Evolutionary conservation across 495 filamentous ascomycete genomes (phyloP), one percentile per base, ranked within the genome.

Genomic region (Halenospora varia): DNA sequence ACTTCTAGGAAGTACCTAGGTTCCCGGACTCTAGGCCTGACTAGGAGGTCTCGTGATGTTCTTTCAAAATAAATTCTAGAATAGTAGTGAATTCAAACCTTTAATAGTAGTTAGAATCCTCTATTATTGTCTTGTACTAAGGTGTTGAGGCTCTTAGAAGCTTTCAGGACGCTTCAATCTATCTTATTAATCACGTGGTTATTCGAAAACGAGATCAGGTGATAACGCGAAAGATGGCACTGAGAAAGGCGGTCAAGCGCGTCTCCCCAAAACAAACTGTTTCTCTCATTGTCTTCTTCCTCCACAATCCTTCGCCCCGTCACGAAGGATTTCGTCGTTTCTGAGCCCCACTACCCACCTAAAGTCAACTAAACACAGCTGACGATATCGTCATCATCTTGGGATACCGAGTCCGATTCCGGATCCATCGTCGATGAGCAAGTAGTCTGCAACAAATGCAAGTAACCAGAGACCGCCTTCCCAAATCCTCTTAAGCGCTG

Each of bases 401-500:
- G 13, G 29, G 6, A 35, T 35, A 4, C 29, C 29, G 6, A 35
- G 29, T 35, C 13, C 6, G 6, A 35, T 4, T 20, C 3, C 13
- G 29, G 6, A 35, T 4, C 47, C 3, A 49, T 20, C 3, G 9
- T 6, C 19, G 9, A 10, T 6, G 42, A 46, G 15, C 47, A n/a
- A n/a, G n/a, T 20, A 3, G 10, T 23, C 20, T 49, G 47, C 47
- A 24, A 6, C 3, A 49, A 10, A 10, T 49, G 47, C 47, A 10
- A 49, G 19, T 24, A 49, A 49, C 47, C 22, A 10, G 10, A 23
- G 25, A 9, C 47, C 10, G 23, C 3, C 10, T 20, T 49, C 19
- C 47, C 47, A 3, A 23, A 23, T 40, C 25, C 57, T 49, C 66
- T 75, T 44, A 72, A 71, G 52, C 57, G 47, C 22, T 81, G 78